Evolutionary conservation across 371 early-diverging fungal species (phyloP).

Genomic region (Rhizomucor pusillus): DNA sequence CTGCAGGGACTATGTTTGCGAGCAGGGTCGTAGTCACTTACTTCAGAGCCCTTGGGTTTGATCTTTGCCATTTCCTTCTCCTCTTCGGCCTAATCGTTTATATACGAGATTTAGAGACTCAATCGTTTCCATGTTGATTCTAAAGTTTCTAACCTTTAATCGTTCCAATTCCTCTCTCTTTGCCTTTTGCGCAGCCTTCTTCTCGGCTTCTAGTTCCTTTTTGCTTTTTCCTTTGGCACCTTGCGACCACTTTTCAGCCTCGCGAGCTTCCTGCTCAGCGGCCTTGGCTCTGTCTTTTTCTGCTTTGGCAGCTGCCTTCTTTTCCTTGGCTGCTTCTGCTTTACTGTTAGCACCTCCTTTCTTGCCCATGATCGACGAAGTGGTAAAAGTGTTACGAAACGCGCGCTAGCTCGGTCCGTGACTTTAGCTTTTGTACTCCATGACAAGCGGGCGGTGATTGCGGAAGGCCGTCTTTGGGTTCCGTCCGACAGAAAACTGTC

Average conservation of each 20-base stretch:
- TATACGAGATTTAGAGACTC: not conserved
- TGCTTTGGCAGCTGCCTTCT: constrained; percentile 66
- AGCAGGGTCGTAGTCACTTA: constrained; percentile 10
- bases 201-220: constrained; percentile 69
- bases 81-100: constrained; percentile 42
- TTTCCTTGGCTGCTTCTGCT: constrained; percentile 67
- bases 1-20: too few relatives aligned
- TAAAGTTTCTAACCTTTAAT: constrained; percentile 11
- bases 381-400: too few relatives aligned
- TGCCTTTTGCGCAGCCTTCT: constrained; percentile 48
- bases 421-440: too few relatives aligned
- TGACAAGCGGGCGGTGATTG: too few relatives aligned
- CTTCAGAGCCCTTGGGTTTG: constrained; percentile 31
- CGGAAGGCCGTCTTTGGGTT: too few relatives aligned
- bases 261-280: constrained; percentile 53
- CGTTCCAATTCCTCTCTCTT: constrained; percentile 34
- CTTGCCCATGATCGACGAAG: constrained; percentile 30
- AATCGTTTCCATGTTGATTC: too few relatives aligned
- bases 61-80: constrained; percentile 31
- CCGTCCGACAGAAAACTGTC: constrained; percentile 1
- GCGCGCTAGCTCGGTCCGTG: too few relatives aligned
- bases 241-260: constrained; percentile 63
- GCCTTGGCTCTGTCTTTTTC: constrained; percentile 59
- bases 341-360: constrained; percentile 39
- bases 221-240: constrained; percentile 71